Conservation (phyloP, 2,329 filamentous ascomycete species). For the Orbilia blumenaviensis region DNA sequence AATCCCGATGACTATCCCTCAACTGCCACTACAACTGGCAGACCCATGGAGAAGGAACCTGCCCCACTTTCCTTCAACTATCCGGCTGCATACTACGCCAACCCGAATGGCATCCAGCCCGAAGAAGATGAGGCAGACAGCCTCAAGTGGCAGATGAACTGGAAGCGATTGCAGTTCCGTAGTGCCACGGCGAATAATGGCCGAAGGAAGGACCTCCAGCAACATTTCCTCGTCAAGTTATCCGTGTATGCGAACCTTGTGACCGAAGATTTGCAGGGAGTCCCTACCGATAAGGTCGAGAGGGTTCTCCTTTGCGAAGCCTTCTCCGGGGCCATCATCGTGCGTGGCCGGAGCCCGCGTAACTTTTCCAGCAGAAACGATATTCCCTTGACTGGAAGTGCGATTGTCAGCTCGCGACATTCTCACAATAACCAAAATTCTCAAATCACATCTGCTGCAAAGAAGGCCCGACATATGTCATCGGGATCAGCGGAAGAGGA, state of each 20-base stretch:
- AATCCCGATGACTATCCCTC: slow-evolving; percentile 36
- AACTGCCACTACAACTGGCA: slow-evolving; percentile 37
- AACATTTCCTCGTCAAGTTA: slow-evolving; percentile 90
- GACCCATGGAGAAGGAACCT: slow-evolving; percentile 77
- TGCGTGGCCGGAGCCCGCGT: slow-evolving; percentile 87
- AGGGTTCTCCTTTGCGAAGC: slow-evolving; percentile 85
- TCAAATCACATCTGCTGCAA: slow-evolving; percentile 41
- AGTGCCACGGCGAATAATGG: slow-evolving; percentile 97
- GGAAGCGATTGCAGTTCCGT: slow-evolving; percentile 91
- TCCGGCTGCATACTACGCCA: slow-evolving; percentile 74
- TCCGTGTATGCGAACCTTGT: slow-evolving; percentile 81
- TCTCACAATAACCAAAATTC: slow-evolving; percentile 37
- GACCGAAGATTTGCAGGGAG: slow-evolving; percentile 63
- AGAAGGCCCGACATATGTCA: slow-evolving; percentile 51
- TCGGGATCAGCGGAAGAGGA: slow-evolving; percentile 38
- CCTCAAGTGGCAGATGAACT: slow-evolving; percentile 89
- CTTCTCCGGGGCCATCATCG: slow-evolving; percentile 88
- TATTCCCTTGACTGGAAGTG: slow-evolving; percentile 77
- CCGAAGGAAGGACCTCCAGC: slow-evolving; percentile 89
- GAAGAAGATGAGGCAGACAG: slow-evolving; percentile 82
- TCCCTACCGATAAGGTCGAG: slow-evolving; percentile 67
- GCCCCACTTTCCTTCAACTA: slow-evolving; percentile 65
- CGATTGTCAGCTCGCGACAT: slow-evolving; percentile 51
- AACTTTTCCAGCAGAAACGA: slow-evolving; percentile 97
- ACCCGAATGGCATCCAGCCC: slow-evolving; percentile 45